phyloP scores from a whole-genome alignment of 2,329 filamentous ascomycete genomes.

The Aspergillus sp. region DNA sequence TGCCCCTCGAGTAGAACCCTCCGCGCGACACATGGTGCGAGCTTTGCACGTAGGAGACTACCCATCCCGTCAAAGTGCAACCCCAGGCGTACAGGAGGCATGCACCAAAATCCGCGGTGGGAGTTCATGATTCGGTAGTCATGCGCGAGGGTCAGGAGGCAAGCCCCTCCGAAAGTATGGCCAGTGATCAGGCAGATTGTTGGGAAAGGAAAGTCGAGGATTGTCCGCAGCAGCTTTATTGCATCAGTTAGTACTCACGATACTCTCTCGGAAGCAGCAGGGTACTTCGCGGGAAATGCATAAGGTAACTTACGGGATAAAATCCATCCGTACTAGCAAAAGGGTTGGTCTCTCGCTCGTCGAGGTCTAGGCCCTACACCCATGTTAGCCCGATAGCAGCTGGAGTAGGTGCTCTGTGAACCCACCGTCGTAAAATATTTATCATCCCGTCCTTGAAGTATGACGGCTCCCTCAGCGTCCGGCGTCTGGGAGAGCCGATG shows the following conservation, averaged over 20 bases:
- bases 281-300: neutral
- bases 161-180: slow-evolving; percentile 52
- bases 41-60: slow-evolving; percentile 52
- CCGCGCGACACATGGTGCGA: slow-evolving; percentile 51
- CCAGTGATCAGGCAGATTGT: slow-evolving; percentile 50
- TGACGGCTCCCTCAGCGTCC: slow-evolving; percentile 52
- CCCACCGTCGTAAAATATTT: too few relatives aligned
- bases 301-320: slow-evolving; percentile 51
- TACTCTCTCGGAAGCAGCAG: too few relatives aligned
- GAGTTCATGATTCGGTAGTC: slow-evolving; percentile 52
- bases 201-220: slow-evolving; percentile 52
- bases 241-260: too few relatives aligned
- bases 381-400: too few relatives aligned
- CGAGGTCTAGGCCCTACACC: slow-evolving; percentile 52
- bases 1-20: slow-evolving; percentile 59
- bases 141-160: slow-evolving; percentile 47
- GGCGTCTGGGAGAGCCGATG: slow-evolving; percentile 46
- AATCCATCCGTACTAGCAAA: slow-evolving; percentile 61
- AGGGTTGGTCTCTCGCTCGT: slow-evolving; percentile 49
- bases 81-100: slow-evolving; percentile 57
- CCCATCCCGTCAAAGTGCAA: slow-evolving; percentile 58
- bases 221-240: slow-evolving; percentile 43
- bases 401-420: too few relatives aligned
- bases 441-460: slow-evolving; percentile 52
- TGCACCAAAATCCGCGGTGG: slow-evolving; percentile 49